Evolutionary conservation across 371 early-diverging fungal genomes (phyloP), one percentile per base, ranked within the genome.

Genomic region (Mucor racemosus): DNA sequence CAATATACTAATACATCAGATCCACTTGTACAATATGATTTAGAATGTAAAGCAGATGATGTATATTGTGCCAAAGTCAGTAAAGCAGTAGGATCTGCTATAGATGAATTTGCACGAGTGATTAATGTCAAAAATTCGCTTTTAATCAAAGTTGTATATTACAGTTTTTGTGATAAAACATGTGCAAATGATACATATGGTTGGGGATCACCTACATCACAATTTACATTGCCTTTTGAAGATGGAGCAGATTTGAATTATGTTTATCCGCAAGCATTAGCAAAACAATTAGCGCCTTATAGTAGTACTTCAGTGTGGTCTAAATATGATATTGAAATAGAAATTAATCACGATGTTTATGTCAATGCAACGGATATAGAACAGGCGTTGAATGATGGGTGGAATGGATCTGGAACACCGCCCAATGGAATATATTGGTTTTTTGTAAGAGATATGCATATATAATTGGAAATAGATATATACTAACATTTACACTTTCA

Each of bases 151-250:
- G 65, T 74, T 13, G 56, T 48, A 4, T 74, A 74, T 41, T 73
- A 75, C 40, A 77, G 72, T 48, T 80, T 80, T 58, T 80, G 80
- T 48, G 72, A 75, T 36, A 67, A 60, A 26, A 48, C 60, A 35
- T 80, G 80, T 62, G 70, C 74, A 5, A 80, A 80, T 58, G 66
- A 67, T 41, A 80, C 78, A 8, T 74, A 57, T 71, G 80, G 76
- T 2, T 80, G 80, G 80, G 80, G 78, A 31, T 65, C 69, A 39
- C 80, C 80, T 13, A 72, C 80, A 26, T 80, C 80, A 15, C 77
- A 77, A 76, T 82, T 80, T 64, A 82, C 77, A 19, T 68, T 82
- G 31, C 83, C 83, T n/a, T 76, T 75, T 66, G 74, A 80, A 59
- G 75, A 80, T 40, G 83, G 80, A 26, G 78, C 74, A n/a, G 83